Evolutionary conservation across 1,284 basidiomycete species (phyloP).

Genomic region (Rhodotorula sp.): DNA sequence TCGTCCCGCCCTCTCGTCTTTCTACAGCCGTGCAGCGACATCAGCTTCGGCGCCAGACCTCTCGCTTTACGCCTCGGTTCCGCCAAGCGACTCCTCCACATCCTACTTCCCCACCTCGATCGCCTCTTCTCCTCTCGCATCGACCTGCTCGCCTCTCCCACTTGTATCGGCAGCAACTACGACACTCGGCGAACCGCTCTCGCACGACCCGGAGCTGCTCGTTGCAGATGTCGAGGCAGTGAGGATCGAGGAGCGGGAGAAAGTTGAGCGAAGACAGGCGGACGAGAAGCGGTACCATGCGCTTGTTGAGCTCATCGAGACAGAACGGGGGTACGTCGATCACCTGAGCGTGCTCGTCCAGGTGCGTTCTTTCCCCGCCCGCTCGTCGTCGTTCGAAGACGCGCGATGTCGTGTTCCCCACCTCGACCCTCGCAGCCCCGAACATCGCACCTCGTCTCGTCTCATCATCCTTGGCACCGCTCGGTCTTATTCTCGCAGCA

Average conservation of each 20-base stretch:
- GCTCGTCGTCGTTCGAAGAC: not conserved
- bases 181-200: not conserved
- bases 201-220: slow-evolving; percentile 2
- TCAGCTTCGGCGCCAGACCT: slow-evolving; percentile 24
- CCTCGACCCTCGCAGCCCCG: not conserved
- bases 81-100: not conserved
- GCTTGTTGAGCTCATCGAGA: slow-evolving; percentile 73
- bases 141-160: not conserved
- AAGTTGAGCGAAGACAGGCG: not conserved
- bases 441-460: not conserved
- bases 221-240: not conserved
- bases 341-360: slow-evolving; percentile 73
- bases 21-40: not conserved
- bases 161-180: not conserved
- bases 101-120: slow-evolving; percentile 1
- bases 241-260: not conserved
- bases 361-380: slow-evolving; percentile 53
- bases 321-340: slow-evolving; percentile 74
- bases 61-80: slow-evolving; percentile 4
- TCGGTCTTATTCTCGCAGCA: not conserved
- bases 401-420: not conserved
- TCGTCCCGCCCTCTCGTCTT: not conserved
- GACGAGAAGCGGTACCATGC: slow-evolving; percentile 57
- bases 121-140: slow-evolving; percentile 3
- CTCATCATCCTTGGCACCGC: not conserved